phyloP scores from a whole-genome alignment of 2,329 filamentous ascomycete species.

The Magnaporthiopsis incrustans region DNA sequence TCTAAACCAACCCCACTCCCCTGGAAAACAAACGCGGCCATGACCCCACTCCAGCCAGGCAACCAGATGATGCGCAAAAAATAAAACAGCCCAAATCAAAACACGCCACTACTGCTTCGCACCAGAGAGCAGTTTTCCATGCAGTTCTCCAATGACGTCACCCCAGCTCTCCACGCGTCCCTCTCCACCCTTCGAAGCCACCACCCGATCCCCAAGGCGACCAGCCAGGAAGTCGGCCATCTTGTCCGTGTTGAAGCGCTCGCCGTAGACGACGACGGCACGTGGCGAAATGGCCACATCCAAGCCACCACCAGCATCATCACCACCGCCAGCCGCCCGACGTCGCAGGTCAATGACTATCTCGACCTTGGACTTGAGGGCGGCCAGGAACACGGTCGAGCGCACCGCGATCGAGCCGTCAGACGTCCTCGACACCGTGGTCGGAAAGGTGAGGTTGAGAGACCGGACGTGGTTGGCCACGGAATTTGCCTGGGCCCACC shows the following conservation, averaged over 20 bases:
- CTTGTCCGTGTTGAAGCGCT: slow-evolving; percentile 67
- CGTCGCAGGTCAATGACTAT: slow-evolving; percentile 48
- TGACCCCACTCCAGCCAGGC: background rate
- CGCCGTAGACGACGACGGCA: slow-evolving; percentile 66
- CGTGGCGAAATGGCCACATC: slow-evolving; percentile 44
- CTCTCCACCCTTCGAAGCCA: slow-evolving; percentile 24
- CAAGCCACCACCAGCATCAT: slow-evolving; percentile 34
- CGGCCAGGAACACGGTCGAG: slow-evolving; percentile 53
- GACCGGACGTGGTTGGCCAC: slow-evolving; percentile 53
- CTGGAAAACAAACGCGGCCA: background rate
- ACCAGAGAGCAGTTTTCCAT: slow-evolving; percentile 45
- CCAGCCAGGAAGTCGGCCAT: slow-evolving; percentile 63
- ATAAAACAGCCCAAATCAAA: background rate
- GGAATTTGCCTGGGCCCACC: slow-evolving; percentile 57
- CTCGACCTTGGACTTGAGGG: slow-evolving; percentile 61
- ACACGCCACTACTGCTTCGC: slow-evolving; percentile 31
- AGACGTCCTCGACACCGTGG: slow-evolving; percentile 52
- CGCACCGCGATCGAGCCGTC: slow-evolving; percentile 58
- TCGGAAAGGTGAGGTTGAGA: slow-evolving; percentile 57
- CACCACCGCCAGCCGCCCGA: background rate
- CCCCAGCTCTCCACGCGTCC: slow-evolving; percentile 38
- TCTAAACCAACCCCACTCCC: too few species aligned
- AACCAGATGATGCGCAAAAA: background rate
- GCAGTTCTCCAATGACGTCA: slow-evolving; percentile 46
- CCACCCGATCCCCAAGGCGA: slow-evolving; percentile 36